phyloP scores from a whole-genome alignment of 371 early-diverging fungal genomes.

The Circinella minor region DNA sequence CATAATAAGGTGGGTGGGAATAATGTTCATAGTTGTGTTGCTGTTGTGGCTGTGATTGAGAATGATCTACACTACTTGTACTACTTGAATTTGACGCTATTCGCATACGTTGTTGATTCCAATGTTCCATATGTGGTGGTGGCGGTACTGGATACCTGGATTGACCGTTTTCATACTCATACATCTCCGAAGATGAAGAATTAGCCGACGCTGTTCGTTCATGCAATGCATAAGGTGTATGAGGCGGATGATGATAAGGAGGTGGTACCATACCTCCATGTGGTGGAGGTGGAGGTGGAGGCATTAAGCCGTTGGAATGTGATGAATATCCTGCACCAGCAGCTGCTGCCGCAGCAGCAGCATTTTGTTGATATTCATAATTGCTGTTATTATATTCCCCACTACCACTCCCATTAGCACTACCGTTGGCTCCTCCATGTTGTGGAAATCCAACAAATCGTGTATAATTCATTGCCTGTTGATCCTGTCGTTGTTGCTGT shows the following conservation, averaged over 20 bases:
- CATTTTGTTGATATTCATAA: not conserved
- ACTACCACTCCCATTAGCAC: not conserved
- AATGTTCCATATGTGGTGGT: constrained; percentile 4
- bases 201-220: not conserved
- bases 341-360: not conserved
- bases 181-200: constrained; percentile 5
- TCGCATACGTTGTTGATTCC: not conserved
- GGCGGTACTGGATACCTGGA: not conserved
- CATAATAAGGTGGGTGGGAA: constrained; percentile 1
- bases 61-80: constrained; percentile 7
- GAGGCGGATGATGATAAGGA: not conserved
- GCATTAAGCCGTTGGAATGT: not conserved
- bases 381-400: not conserved
- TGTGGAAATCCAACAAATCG: constrained; percentile 3
- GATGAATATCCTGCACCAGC: not conserved
- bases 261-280: not conserved
- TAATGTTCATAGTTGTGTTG: not conserved
- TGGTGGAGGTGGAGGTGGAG: constrained; percentile 1
- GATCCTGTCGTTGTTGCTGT: not conserved
- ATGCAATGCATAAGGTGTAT: not conserved
- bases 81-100: not conserved
- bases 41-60: not conserved
- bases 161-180: constrained; percentile 2
- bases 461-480: constrained; percentile 2
- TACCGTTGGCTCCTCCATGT: not conserved